Percentiles rank a stretch among this genome's conserved stretches.
phyloP scores from a whole-genome alignment of 2,329 filamentous ascomycete species.

The Aureobasidium lini region DNA sequence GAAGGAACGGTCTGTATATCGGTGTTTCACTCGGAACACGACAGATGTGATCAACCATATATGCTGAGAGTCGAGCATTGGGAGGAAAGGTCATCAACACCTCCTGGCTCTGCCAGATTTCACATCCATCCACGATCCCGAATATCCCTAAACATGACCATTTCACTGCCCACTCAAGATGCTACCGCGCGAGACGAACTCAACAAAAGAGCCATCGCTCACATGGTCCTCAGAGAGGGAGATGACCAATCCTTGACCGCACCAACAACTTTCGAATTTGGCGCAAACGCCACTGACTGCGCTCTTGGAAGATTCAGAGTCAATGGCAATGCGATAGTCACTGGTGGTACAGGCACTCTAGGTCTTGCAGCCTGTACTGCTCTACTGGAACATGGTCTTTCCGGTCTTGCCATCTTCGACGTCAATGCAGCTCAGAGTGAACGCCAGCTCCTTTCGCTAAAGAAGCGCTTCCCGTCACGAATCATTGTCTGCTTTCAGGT shows the following conservation, averaged over 20 bases:
- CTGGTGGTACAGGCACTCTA: constrained; percentile 58
- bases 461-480: constrained; percentile 47
- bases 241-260: neutral
- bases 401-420: constrained; percentile 55
- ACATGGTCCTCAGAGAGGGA: constrained; percentile 1
- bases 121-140: no score
- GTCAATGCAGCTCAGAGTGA: constrained; percentile 35
- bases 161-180: neutral
- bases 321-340: constrained; percentile 51
- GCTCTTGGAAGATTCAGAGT: constrained; percentile 43
- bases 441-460: constrained; percentile 28
- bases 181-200: constrained; percentile 3
- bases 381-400: constrained; percentile 60
- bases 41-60: no score
- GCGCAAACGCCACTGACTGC: neutral
- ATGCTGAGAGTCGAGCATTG: no score
- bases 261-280: neutral
- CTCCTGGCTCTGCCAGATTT: no score
- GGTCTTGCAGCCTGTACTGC: constrained; percentile 52
- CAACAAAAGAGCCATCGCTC: constrained; percentile 8
- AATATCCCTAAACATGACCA: neutral
- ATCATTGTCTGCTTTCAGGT: constrained; percentile 46
- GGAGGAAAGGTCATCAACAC: no score
- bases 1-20: neutral
- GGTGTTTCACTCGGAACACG: no score